Evolutionary conservation across 2,329 filamentous ascomycete genomes (phyloP).

Genomic region (Fusarium devonianum): DNA sequence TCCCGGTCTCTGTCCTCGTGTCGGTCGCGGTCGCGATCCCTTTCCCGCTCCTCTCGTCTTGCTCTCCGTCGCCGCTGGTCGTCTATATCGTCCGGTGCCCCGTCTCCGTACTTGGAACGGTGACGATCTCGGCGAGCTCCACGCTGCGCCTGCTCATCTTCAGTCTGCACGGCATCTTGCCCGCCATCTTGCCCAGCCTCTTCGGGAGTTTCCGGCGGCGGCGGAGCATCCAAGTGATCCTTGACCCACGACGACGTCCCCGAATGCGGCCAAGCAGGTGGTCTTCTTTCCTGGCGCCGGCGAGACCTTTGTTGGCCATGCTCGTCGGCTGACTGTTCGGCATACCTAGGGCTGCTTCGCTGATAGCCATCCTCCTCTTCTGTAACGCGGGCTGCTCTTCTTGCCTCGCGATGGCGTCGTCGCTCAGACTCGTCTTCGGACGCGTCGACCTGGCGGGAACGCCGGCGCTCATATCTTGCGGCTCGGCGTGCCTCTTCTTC

Average conservation of each 20-base stretch:
- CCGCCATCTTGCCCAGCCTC: constrained; percentile 45
- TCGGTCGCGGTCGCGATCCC: constrained; percentile 27
- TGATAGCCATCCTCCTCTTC: constrained; percentile 47
- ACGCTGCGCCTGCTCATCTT: constrained; percentile 59
- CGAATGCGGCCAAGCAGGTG: constrained; percentile 65
- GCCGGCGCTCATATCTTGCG: constrained; percentile 59
- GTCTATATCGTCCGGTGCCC: constrained; percentile 52
- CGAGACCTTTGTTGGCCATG: constrained; percentile 54
- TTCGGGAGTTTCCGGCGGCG: constrained; percentile 57
- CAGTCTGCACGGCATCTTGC: constrained; percentile 48
- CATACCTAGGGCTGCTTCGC: constrained; percentile 43
- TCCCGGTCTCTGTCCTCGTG: constrained; percentile 28
- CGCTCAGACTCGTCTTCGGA: constrained; percentile 63
- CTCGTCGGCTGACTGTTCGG: constrained; percentile 53
- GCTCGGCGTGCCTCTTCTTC: constrained; percentile 55
- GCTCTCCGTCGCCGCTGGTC: constrained; percentile 53
- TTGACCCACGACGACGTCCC: constrained; percentile 73
- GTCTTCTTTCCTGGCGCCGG: constrained; percentile 44
- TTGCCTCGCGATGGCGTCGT: constrained; percentile 61
- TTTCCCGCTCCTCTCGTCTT: constrained; percentile 54
- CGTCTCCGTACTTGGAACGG: constrained; percentile 53
- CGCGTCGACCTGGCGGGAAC: constrained; percentile 53
- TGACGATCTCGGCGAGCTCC: constrained; percentile 57
- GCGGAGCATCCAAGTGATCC: constrained; percentile 67
- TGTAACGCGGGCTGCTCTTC: constrained; percentile 53